Base-by-base conservation (phyloP, 2,329 filamentous ascomycete genomes). In the Aspergillus pseudotamarii region DNA sequence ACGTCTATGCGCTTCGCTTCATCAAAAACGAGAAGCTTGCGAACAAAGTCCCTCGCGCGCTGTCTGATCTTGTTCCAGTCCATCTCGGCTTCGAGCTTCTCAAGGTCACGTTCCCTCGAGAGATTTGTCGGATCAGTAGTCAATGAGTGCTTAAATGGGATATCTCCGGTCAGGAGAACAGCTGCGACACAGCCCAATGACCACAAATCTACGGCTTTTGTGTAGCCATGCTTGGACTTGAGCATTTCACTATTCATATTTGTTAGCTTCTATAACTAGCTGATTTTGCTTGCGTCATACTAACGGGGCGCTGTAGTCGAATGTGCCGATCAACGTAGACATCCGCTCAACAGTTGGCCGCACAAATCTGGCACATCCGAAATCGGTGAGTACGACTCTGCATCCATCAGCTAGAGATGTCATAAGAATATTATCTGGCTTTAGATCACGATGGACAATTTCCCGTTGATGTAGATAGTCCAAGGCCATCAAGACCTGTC, bases 381-480 rank as follows among this genome's bases (percentile, higher is more conserved):
- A 89, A 71, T 89, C 87, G 0, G 85, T 86, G 48, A 89, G 77
- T 1, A 89, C 79, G 9, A 89, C 78, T 26, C 87, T 81, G 26
- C 81, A 80, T 3, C 82, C 82, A 50, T 78, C 75, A 16, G 79
- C 76, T 58, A 83, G 78, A 1, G 84, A 85, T 0, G 84, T 84
- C 80, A 89, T 81, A 34, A 89, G 78, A 10, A 89, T 83, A 67
- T 89, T 89, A 58, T 89, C 87, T 0, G 86, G 86, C 68, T 89
- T 89, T 56, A 89, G 78, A 68, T 89, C 87, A 36, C 87, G 80
- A 71, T 89, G 87, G 5, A 85, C 85, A 50, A 89, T 84, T 46
- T 81, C 76, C 9, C 80, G 77, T 4, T 77, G 73, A 70, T 89
- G 87, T 0, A 89, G 75, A 68, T 88, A 88, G 19, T 85, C 75